Percentiles rank a stretch among this genome's conserved stretches.
Conservation (phyloP, 2,329 filamentous ascomycete species). For the Fusarium nygamai region DNA sequence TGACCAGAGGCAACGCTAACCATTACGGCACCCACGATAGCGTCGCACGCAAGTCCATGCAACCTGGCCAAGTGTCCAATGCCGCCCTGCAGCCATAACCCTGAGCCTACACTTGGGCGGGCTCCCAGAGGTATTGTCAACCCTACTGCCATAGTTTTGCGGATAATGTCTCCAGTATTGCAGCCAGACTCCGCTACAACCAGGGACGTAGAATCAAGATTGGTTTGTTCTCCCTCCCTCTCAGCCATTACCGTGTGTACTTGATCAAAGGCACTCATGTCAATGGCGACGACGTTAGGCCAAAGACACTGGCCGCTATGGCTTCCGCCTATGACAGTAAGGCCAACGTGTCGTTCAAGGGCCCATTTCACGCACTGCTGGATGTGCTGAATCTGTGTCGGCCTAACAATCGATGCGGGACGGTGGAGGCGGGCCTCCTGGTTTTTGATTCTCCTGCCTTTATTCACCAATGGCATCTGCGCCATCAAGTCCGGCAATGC, state of each 20-base stretch:
- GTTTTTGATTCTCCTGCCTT: conserved; percentile 57
- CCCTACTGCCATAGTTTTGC: conserved; percentile 55
- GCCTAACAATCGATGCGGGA: conserved; percentile 57
- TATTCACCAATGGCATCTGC: conserved; percentile 50
- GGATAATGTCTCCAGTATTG: conserved; percentile 64
- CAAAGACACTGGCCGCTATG: conserved; percentile 68
- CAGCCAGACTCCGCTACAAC: conserved; percentile 66
- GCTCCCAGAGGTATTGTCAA: conserved; percentile 68
- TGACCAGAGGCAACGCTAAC: conserved; percentile 61
- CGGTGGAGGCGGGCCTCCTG: conserved; percentile 56
- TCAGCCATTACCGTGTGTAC: conserved; percentile 61
- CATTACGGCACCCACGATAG: conserved; percentile 67
- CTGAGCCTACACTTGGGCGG: conserved; percentile 71
- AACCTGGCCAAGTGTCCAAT: conserved; percentile 66
- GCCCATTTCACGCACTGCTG: conserved; percentile 68
- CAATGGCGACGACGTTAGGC: conserved; percentile 63
- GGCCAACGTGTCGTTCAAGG: conserved; percentile 52
- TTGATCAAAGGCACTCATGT: conserved; percentile 68
- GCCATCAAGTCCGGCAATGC: conserved; percentile 54
- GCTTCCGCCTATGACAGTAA: conserved; percentile 68
- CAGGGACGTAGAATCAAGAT: conserved; percentile 38
- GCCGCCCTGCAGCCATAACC: conserved; percentile 72
- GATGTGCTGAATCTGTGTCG: conserved; percentile 59
- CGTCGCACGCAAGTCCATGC: conserved; percentile 67
- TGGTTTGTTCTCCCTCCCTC: conserved; percentile 15